Evolutionary conservation across 2,329 filamentous ascomycete species (phyloP), one percentile per base, ranked within the genome.

Genomic region (Orbilia javanica): DNA sequence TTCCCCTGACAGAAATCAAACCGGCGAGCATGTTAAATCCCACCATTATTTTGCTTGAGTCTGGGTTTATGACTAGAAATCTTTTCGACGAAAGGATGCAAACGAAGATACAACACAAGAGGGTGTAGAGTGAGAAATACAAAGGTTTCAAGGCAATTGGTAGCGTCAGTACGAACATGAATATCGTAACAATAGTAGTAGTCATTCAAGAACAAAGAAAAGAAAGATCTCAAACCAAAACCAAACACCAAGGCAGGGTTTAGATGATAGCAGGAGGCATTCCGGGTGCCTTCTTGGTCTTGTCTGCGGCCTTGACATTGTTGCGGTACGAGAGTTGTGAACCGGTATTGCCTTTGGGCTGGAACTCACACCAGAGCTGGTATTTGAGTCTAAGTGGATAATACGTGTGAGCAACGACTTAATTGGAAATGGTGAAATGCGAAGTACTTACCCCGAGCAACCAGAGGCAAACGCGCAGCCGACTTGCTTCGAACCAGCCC

Each of bases 291-390:
- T 39, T 11, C 42, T 66, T 57, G 8, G 62, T 50, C 8, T 29
- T 29, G 18, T 73, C 62, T 1, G 25, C 62, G 2, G 5, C 11
- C n/a, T 66, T 66, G 39, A 73, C 69, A 18, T 73, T 73, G n/a
- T 42, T 29, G 18, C 69, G 62, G 25, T 57, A 66, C 2, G 60
- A 34, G 34, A 46, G n/a, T 27, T 55, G 50, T 3, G 50, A 50
- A 10, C 69, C 69, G n/a, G 34, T 44, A n/a, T 67, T 73, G 4
- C 69, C 69, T 13, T 34, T 52, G 0, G 69, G 69, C 3, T 15
- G 42, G 15, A 73, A 73, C 31, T 73, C 69, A 31, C 69, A 73
- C 69, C 60, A 73, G 10, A 73, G 39, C n/a, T 73, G 69, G 39
- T 66, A 73, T 5, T n/a, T 4, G 0, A 66, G n/a, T 3, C 63